Evolutionary conservation across 768 basidiomycete species (phyloP), one percentile per base, ranked within the genome.

Genomic region (Cantharellus anzutake): DNA sequence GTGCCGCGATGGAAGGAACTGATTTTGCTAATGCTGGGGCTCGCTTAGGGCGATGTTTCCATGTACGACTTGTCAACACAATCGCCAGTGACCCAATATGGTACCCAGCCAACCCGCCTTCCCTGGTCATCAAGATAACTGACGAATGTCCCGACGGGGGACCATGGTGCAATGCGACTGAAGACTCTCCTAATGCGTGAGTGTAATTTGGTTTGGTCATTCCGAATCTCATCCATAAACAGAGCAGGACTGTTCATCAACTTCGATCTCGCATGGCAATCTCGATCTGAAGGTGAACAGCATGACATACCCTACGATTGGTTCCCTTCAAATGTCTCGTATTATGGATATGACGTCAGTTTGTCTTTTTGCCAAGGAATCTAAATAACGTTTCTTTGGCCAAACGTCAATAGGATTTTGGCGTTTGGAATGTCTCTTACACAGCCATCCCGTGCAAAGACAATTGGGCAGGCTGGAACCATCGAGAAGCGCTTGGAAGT

Each of bases 401-500:
- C 56, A 51, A 60, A 84, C 44, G 11, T 11, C 11, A 37, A 11
- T 37, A 83, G n/a, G 88, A 89, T 66, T 90, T 89, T 72, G 86
- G 88, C 56, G 80, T 89, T 20, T 91, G 88, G 87, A 87, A 88
- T 65, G 73, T 86, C 65, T 80, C 75, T 16, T 89, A 89, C 67
- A 70, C 80, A 64, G 73, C 71, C 38, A 79, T 88, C 5, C 70
- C 80, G 39, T 90, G 87, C 65, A 60, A 76, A 2, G 61, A 77
- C 58, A 37, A 55, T 11, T 90, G 87, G 88, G 69, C 73, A 41
- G 88, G 88, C 4, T 75, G 71, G 56, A 73, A 71, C 20, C 72
- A 82, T 60, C 66, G 75, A 14, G 71, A 78, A 11, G 84, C 85
- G 11, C 71, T 89, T 42, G 87, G 87, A 29, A 84, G 80, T 60